A percentile compares a stretch with the other conserved stretches of the same genome.
Evolutionary conservation across 2,329 filamentous ascomycete genomes (phyloP).

Genomic region (Microsporum ferrugineum): DNA sequence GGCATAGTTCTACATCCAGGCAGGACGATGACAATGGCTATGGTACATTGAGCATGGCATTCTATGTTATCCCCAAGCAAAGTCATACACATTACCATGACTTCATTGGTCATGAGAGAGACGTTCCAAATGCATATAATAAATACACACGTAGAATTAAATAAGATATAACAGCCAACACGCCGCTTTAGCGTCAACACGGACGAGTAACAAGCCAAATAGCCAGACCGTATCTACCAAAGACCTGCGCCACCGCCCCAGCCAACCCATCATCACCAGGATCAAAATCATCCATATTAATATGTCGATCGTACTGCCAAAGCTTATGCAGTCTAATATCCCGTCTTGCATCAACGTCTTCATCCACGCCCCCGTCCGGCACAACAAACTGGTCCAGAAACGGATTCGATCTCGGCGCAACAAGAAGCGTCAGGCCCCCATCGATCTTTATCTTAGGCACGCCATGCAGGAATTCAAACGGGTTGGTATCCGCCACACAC

Average conservation of each 20-base stretch:
- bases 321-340: slow-evolving; percentile 25
- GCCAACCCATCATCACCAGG: slow-evolving; percentile 39
- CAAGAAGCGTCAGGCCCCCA: slow-evolving; percentile 27
- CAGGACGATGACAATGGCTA: too few species aligned
- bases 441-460: slow-evolving; percentile 9
- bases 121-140: too few species aligned
- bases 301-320: slow-evolving; percentile 36
- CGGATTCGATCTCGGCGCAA: slow-evolving; percentile 36
- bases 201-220: slow-evolving; percentile 34
- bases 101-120: too few species aligned
- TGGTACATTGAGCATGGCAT: too few species aligned
- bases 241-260: slow-evolving; percentile 35
- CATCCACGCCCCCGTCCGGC: not conserved
- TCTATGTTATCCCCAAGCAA: too few species aligned
- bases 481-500: slow-evolving; percentile 18
- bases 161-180: not conserved
- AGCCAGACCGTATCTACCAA: slow-evolving; percentile 39
- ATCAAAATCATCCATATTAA: slow-evolving; percentile 44
- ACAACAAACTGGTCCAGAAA: slow-evolving; percentile 31
- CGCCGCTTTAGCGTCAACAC: not conserved
- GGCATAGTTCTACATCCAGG: too few species aligned
- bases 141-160: not conserved
- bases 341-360: not conserved
- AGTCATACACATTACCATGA: too few species aligned
- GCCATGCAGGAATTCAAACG: not conserved